phyloP scores from a whole-genome alignment of 192 early-diverging fungal genomes.

The Mortierella antarctica region DNA sequence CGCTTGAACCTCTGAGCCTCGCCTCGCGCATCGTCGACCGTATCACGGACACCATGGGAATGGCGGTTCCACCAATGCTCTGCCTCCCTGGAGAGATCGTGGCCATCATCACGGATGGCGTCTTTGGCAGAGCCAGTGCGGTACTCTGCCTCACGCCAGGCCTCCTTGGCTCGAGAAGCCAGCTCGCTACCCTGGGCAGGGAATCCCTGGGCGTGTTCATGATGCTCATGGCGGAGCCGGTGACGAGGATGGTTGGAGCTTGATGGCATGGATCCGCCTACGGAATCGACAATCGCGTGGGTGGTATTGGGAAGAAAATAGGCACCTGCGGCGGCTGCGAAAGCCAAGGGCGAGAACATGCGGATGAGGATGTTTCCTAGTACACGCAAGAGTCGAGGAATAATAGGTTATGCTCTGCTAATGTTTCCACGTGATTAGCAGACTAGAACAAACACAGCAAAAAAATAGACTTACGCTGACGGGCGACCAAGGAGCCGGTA shows the following conservation, averaged over 20 bases:
- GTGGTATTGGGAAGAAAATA: constrained; percentile 39
- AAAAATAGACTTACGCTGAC: constrained; percentile 30
- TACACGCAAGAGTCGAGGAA: background rate
- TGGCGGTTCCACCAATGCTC: constrained; percentile 10
- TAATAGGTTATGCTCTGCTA: background rate
- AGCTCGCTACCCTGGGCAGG: constrained; percentile 7
- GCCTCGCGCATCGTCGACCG: background rate
- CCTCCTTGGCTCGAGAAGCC: constrained; percentile 26
- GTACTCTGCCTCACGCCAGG: constrained; percentile 20
- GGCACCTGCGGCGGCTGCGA: constrained; percentile 40
- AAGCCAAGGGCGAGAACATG: constrained; percentile 43
- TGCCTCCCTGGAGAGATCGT: background rate
- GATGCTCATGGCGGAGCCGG: background rate
- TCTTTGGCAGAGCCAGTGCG: background rate
- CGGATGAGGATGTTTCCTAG: constrained; percentile 45
- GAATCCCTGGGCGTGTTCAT: background rate
- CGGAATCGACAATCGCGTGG: constrained; percentile 27
- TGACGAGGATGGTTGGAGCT: background rate
- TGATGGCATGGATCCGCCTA: constrained; percentile 10
- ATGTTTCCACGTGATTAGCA: background rate
- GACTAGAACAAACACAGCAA: background rate
- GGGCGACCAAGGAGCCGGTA: constrained; percentile 36
- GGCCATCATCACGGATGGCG: background rate
- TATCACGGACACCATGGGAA: background rate
- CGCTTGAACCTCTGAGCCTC: background rate